Evolutionary conservation across 140 eudicot species (phyloP), one percentile per base, ranked within the genome.

Genomic region (Erigeron philadelphicus): DNA sequence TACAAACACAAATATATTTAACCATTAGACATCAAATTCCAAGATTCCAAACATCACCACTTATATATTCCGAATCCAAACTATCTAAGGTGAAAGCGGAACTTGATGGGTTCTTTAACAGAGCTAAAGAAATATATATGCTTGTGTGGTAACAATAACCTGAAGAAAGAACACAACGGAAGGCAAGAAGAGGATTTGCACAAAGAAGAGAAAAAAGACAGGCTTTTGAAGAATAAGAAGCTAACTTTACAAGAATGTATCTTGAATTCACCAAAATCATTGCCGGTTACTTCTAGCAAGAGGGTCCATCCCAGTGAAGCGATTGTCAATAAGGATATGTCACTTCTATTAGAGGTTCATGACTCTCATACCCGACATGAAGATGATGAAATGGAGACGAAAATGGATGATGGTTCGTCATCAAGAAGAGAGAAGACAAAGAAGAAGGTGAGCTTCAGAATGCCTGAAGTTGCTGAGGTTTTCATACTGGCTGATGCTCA

Each of bases 361-460:
- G 43, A 7, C 58, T 45, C 48, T 44, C 43, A 75, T 75, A 17
- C 19, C 54, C 66, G 44, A 19, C 16, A 42, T 2, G 53, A 61
- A 3, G 47, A 11, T 66, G 74, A 45, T 47, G 23, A 46, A 4
- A 0, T 12, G 43, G 66, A 57, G 72, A 67, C 7, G 11, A 67
- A 60, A 75, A 61, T 58, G 72, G 62, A 31, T 35, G 73, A 69
- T 0, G 31, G 63, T 47, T 53, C 67, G 12, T 40, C 38, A 31
- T 31, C 75, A 4, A 42, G 42, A 49, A 56, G 64, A 49, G 64
- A 56, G 40, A 69, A 40, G 75, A 53, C 16, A 15, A 83, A 81
- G 79, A 86, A 86, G 83, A 81, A 46, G 40, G 88, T 83, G 78
- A 78, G 86, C 49, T 83, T 86, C 48, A 83, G 76, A 75, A 72